phyloP scores from a whole-genome alignment of 2,329 filamentous ascomycete genomes.

The Trichoderma semiorbis region DNA sequence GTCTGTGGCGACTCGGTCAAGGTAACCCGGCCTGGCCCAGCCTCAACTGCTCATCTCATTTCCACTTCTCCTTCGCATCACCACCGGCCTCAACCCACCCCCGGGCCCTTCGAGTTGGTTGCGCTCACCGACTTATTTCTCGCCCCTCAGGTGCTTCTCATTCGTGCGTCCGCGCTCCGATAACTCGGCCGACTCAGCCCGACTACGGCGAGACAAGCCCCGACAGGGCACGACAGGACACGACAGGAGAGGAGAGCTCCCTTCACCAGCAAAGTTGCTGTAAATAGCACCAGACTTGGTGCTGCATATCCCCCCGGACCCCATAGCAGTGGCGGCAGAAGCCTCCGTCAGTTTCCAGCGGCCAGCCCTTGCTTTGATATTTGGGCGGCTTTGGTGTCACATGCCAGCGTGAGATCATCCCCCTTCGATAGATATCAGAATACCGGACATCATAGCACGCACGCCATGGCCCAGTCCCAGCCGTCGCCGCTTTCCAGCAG shows the following conservation, averaged over 20 bases:
- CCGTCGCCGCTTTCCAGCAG: conserved; percentile 17
- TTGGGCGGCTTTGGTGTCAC: neutral
- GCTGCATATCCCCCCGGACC: neutral
- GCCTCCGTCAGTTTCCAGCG: neutral
- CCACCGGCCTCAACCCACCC: neutral
- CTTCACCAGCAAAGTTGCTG: neutral
- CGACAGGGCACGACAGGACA: neutral
- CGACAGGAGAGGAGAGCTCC: neutral
- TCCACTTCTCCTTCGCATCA: conserved; percentile 1
- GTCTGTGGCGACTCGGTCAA: conserved; percentile 4
- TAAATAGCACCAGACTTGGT: neutral
- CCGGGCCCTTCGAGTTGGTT: neutral
- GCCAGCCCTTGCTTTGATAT: neutral
- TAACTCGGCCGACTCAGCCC: neutral
- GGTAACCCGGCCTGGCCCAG: neutral
- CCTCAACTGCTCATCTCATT: neutral
- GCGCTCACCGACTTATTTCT: conserved; percentile 15
- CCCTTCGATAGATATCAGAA: neutral
- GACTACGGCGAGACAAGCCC: neutral
- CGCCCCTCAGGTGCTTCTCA: neutral
- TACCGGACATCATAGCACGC: neutral
- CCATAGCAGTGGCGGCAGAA: neutral
- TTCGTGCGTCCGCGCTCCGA: conserved; percentile 2
- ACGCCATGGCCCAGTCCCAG: conserved; percentile 4
- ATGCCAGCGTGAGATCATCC: conserved; percentile 1